Evolutionary conservation across 1,139 yeast species (phyloP), one percentile per base, ranked within the genome.

Genomic region (Pichiaceae sp.): DNA sequence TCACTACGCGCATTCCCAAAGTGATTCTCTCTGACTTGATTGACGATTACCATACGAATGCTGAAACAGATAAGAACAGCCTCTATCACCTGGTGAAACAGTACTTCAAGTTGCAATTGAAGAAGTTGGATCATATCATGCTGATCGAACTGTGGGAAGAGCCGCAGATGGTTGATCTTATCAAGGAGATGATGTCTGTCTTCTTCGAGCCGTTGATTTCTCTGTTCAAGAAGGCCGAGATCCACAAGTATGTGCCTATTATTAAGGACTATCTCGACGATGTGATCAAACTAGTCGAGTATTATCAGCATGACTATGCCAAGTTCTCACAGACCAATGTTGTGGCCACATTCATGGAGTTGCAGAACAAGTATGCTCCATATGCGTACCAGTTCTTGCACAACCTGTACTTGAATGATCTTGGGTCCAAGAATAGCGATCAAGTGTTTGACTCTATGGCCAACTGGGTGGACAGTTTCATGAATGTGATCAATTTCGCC

Each of bases 151-250:
- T 89, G 33, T 85, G 96, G 93, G 77, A 77, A 38, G 95, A 87
- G 49, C 87, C 91, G 0, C 84, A 81, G 48, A 63, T 93, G 31
- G 76, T 87, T 18, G 68, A 67, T 33, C 64, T 89, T 31, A 63
- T 87, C 39, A 81, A 81, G 46, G 84, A 83, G 39, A 64, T 85
- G 29, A 68, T 89, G 31, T 72, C 87, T 0, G 69, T 86, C 39
- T 82, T 89, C 48, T 87, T 87, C 55, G 86, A 84, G 45, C 96
- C 96, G 1, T 63, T 89, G 53, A 83, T 87, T 44, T 70, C 69
- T 31, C 68, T 89, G 1, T 83, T 89, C 60, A 77, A 80, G 42
- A 72, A 75, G 36, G 86, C 95, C 20, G 77, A 81, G 43, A 70
- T 89, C 43, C 85, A 86, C 50, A 58, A 81, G 30, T 86, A 89